Percentiles rank a stretch among this genome's conserved stretches.
Conservation (phyloP, 1,139 yeast species). For the Suhomyces taliae region DNA sequence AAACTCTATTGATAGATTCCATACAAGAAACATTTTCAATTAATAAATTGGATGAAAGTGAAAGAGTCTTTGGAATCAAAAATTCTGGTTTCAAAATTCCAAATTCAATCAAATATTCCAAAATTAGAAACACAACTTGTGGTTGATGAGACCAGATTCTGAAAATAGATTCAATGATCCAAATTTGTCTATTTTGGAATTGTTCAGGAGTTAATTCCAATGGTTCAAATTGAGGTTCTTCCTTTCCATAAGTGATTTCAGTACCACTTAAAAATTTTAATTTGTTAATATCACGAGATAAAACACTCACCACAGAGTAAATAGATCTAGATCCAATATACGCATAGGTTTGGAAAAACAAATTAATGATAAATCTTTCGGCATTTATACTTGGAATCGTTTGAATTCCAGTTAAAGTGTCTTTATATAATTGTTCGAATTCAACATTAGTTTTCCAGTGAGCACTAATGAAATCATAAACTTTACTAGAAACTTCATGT, state of each 20-base stretch:
- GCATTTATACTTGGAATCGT: conserved; percentile 28
- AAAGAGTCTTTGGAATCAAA: conserved; percentile 46
- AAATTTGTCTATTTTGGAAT: conserved; percentile 31
- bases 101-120: conserved; percentile 60
- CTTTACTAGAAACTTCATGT: conserved; percentile 36
- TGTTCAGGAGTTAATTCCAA: conserved; percentile 42
- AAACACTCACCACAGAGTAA: conserved; percentile 77
- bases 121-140: conserved; percentile 71
- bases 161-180: conserved; percentile 65
- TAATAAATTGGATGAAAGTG: conserved; percentile 32
- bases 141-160: conserved; percentile 82
- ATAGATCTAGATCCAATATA: conserved; percentile 87
- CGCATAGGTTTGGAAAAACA: conserved; percentile 71
- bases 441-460: conserved; percentile 44
- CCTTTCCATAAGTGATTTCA: conserved; percentile 28
- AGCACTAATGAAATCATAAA: conserved; percentile 44
- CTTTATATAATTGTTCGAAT: conserved; percentile 35
- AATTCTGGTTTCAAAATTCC: conserved; percentile 45
- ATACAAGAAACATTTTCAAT: conserved; percentile 48
- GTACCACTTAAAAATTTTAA: conserved; percentile 46
- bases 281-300: conserved; percentile 55
- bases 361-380: conserved; percentile 54
- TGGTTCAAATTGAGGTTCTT: conserved; percentile 36
- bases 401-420: conserved; percentile 25
- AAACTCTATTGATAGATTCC: conserved; percentile 44